Evolutionary conservation across 1,284 basidiomycete species (phyloP), one percentile per base, ranked within the genome.

Genomic region (Termitomyces sp.): DNA sequence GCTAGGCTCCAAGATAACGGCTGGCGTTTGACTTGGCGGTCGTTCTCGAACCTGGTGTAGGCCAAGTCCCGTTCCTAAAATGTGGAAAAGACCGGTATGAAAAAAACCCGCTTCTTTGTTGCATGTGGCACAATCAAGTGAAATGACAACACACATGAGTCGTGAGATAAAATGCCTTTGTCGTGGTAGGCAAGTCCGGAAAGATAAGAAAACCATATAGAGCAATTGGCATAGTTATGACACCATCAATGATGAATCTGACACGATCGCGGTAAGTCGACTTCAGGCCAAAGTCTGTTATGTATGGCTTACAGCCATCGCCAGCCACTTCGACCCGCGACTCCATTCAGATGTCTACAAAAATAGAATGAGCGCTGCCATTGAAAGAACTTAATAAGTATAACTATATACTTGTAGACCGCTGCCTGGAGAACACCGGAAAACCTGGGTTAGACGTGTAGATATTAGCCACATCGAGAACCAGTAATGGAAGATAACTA

Each of bases 171-270:
- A 83, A 85, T 0, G 81, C 84, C 31, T 73, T 79, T 0, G 86
- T 88, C 3, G 80, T 84, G 3, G 76, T 72, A 0, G 87, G 88
- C 9, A 84, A 76, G 62, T 89, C 84, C 9, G 88, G 89, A 62
- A 91, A 90, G 21, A 87, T 72, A 24, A 86, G 61, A 61, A 86
- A 88, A 0, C 88, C 88, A 62, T 90, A 88, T 3, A 88, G 61
- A 0, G 88, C 84, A 54, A 88, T 83, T 0, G 86, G 84, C 6
- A 90, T 67, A 1, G 87, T 88, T 50, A 90, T 87, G 15, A 86
- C 68, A 2, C 86, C 86, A 62, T 90, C 86, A 36, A 90, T 81
- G 57, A 90, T 82, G 65, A 88, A 86, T 19, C 81, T 84, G 58
- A 44, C 30, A 15, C 2, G 43, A 21, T 38, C 44, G 28, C 30